Percentiles rank a stretch among this genome's conserved stretches.
phyloP scores from a whole-genome alignment of 305 asterid genomes.

The Solanum aculeatissimum region DNA sequence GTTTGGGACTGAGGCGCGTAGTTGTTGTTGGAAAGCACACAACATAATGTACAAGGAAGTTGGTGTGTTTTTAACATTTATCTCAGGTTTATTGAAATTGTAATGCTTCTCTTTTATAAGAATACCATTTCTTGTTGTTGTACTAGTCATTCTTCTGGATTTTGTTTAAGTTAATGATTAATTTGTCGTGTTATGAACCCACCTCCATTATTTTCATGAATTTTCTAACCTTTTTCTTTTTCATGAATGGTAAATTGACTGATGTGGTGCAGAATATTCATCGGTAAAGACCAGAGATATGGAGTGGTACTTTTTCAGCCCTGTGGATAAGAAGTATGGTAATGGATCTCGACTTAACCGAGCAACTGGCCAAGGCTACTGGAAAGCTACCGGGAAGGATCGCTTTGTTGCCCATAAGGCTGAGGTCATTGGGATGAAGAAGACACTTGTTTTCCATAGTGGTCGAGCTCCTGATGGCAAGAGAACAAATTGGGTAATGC shows the following conservation, averaged over 20 bases:
- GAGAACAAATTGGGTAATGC: slow-evolving; percentile 44
- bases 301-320: slow-evolving; percentile 74
- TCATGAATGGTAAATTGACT: neutral
- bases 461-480: slow-evolving; percentile 49
- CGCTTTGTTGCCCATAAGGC: slow-evolving; percentile 39
- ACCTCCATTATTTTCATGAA: neutral
- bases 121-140: neutral
- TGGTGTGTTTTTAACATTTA: neutral
- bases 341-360: slow-evolving; percentile 50
- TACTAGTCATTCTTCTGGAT: neutral
- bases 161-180: neutral
- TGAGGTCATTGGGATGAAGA: slow-evolving; percentile 57
- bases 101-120: neutral
- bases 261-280: slow-evolving; percentile 1
- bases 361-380: slow-evolving; percentile 58
- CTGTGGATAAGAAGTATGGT: slow-evolving; percentile 43
- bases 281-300: slow-evolving; percentile 25
- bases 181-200: neutral
- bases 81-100: neutral
- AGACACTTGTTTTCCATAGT: slow-evolving; percentile 53
- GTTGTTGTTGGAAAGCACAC: neutral
- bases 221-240: neutral
- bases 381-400: slow-evolving; percentile 75
- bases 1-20: neutral
- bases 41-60: neutral